Evolutionary conservation across 495 filamentous ascomycete genomes (phyloP).

Genomic region (Stereocaulon alpinum): DNA sequence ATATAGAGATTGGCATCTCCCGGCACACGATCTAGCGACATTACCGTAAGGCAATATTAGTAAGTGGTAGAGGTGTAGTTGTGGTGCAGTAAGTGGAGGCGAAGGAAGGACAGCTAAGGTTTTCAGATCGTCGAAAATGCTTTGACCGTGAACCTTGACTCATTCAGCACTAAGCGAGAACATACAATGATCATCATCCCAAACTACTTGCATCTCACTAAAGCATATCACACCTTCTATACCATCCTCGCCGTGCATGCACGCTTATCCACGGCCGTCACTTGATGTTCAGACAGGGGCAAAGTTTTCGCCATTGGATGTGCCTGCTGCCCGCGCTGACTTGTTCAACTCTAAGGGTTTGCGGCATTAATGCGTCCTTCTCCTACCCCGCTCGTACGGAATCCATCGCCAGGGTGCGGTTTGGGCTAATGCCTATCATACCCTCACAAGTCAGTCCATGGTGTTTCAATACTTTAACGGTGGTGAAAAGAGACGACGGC

Average conservation of each 20-base stretch:
- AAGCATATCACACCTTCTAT: too few relatives aligned
- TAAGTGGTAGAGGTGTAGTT: not conserved
- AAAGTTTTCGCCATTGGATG: not conserved
- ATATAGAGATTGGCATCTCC: conserved; percentile 70
- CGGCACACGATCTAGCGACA: conserved; percentile 46
- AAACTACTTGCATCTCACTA: not conserved
- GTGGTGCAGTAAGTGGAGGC: conserved; percentile 1
- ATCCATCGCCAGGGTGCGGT: not conserved
- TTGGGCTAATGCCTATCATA: not conserved
- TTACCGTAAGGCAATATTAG: conserved; percentile 16
- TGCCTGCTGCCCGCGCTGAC: conserved; percentile 1
- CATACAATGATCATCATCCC: not conserved
- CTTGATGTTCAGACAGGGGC: not conserved
- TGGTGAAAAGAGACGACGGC: not conserved
- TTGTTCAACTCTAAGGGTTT: conserved; percentile 4
- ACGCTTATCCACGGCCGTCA: not conserved
- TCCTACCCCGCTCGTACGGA: conserved; percentile 1
- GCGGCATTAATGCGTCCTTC: not conserved
- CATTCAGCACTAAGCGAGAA: not conserved
- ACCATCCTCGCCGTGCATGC: not conserved
- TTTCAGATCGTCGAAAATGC: not conserved
- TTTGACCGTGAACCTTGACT: not conserved
- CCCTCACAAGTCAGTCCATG: not conserved
- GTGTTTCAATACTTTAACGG: not conserved
- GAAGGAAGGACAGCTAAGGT: not conserved